Evolutionary conservation across 2,329 filamentous ascomycete genomes (phyloP).

Genomic region (Fusarium marasasianum): DNA sequence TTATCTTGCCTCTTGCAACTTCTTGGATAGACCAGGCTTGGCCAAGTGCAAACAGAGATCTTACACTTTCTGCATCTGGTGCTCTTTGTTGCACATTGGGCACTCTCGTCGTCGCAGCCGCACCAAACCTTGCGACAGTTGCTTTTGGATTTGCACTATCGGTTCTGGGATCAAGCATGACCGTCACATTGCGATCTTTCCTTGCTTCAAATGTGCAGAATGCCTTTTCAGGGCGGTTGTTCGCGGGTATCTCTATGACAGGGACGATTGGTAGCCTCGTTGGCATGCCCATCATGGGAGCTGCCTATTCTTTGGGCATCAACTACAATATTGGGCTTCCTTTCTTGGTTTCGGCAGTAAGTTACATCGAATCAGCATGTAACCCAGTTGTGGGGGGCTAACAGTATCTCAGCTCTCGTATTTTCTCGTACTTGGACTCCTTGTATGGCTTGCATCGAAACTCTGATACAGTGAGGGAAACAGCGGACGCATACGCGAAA

Average conservation of each 20-base stretch:
- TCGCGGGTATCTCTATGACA: neutral
- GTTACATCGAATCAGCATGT: accelerated
- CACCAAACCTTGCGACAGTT: neutral
- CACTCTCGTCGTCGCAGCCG: neutral
- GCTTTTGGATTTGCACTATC: neutral
- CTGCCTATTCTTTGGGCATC: neutral
- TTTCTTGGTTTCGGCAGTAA: neutral
- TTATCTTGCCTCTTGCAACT: neutral
- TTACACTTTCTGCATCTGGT: neutral
- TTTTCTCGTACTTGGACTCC: neutral
- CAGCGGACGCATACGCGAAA: neutral
- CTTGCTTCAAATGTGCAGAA: neutral
- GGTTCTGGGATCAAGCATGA: neutral
- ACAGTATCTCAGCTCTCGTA: neutral
- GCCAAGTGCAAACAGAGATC: neutral
- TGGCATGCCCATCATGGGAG: neutral
- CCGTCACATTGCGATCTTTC: neutral
- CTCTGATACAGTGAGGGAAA: neutral
- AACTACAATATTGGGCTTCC: neutral
- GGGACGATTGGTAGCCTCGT: neutral
- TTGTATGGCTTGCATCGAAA: neutral
- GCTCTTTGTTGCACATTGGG: neutral
- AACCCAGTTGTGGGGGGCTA: accelerated
- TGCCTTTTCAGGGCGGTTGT: neutral
- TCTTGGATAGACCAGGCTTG: neutral